A percentile compares a stretch with the other conserved stretches of the same genome.
Conservation (phyloP, 1,139 yeast species). For the Yamadazyma triangularis region DNA sequence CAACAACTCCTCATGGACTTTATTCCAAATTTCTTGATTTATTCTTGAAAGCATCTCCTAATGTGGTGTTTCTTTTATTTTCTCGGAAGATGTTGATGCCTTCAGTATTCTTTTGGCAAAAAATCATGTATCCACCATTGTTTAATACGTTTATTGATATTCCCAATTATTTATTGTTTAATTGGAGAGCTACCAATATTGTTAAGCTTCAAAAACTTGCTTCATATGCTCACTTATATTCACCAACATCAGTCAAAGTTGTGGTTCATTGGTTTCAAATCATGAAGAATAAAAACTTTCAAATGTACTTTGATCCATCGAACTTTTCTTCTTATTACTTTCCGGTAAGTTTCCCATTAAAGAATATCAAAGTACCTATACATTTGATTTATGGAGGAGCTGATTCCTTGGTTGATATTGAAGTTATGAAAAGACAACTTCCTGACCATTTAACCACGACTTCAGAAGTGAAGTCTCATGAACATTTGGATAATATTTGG, state of each 20-base stretch:
- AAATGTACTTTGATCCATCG: slow-evolving; percentile 71
- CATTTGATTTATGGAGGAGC: slow-evolving; percentile 71
- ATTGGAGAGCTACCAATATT: slow-evolving; percentile 75
- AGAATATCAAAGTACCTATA: slow-evolving; percentile 65
- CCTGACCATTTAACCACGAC: slow-evolving; percentile 30
- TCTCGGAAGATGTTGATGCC: slow-evolving; percentile 73
- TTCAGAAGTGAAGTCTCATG: slow-evolving; percentile 58
- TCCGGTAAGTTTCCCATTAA: slow-evolving; percentile 41
- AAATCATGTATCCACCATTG: slow-evolving; percentile 77
- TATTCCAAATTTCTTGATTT: slow-evolving; percentile 73
- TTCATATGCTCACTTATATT: slow-evolving; percentile 79
- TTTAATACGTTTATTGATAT: slow-evolving; percentile 70
- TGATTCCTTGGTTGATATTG: slow-evolving; percentile 83
- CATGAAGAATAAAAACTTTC: slow-evolving; percentile 72
- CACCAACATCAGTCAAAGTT: slow-evolving; percentile 86
- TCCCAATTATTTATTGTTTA: slow-evolving; percentile 62
- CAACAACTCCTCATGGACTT: slow-evolving; percentile 87
- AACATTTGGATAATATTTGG: slow-evolving; percentile 90
- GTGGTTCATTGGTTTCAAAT: slow-evolving; percentile 98
- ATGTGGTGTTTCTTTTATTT: slow-evolving; percentile 66
- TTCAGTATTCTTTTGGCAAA: slow-evolving; percentile 78
- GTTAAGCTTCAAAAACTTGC: slow-evolving; percentile 66
- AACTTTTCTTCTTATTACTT: slow-evolving; percentile 23
- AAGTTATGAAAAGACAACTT: slow-evolving; percentile 61
- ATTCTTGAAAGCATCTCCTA: slow-evolving; percentile 74